Base-by-base conservation (phyloP, 1,139 yeast genomes). In the Candida pseudoviswanathii region DNA sequence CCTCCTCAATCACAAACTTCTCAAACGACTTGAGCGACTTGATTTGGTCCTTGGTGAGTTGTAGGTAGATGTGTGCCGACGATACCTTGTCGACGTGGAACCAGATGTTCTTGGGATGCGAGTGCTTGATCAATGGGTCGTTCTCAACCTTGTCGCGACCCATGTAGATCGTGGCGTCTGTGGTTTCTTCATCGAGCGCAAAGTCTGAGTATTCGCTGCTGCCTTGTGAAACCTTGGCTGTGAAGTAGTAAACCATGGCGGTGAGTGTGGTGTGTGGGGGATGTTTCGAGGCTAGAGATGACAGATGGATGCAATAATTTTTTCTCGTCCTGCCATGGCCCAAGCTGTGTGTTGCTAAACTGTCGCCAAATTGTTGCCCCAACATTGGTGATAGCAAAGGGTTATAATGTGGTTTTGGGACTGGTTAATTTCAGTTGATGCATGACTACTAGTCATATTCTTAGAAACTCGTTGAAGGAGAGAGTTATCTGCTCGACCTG, bases 71-170 rank as follows among this genome's bases (percentile, higher is more conserved):
- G 63, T 89, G 96, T 0, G 95, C 96, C 41, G 92, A 85, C 8
- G 92, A 85, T 48, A 84, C 75, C 57, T 86, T 86, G 59, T 88
- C 95, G 6, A 86, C 92, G 64, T 89, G 96, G 61, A 89, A 89
- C 95, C 96, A 89, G 6, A 87, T 71, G 61, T 87, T 88, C 51
- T 80, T 81, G 11, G 84, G 85, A 56, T 81, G 77, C 0, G 94
- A 90, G 60, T 82, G 78, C 60, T 82, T 84, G 51, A 89, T 85
- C 51, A 89, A 68, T 26, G 82, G 80, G 59, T 87, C 96, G 62
- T 89, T 89, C 65, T 89, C 96, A 53, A 75, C 71, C 64, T 87
- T 87, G 63, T 89, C 89, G 60, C 79, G 84, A 3, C 96, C 96
- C 86, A 86, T 85, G 56, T 84, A 86, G 3, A 86, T 67, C 43